Conservation (phyloP, 1,284 basidiomycete genomes). For the Austroboletus novae-zelandiae region DNA sequence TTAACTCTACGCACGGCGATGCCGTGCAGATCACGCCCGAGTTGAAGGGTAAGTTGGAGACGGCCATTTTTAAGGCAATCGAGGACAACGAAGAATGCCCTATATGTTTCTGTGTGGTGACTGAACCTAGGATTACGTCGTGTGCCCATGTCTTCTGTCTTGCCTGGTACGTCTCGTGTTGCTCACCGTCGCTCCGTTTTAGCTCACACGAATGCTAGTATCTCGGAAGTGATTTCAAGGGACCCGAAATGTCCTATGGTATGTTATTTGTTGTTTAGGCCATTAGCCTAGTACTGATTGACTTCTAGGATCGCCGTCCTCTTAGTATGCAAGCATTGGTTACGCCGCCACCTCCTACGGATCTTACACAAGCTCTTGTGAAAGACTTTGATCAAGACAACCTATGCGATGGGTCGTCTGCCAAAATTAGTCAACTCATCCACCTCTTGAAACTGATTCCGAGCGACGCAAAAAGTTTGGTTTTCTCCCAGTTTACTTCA, state of each 20-base stretch:
- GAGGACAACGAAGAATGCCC: conserved; percentile 86
- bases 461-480: conserved; percentile 70
- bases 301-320: conserved; percentile 64
- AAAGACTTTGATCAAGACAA: conserved; percentile 42
- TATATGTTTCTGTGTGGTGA: conserved; percentile 67
- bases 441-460: conserved; percentile 71
- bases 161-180: conserved; percentile 49
- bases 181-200: neutral
- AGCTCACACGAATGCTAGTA: conserved; percentile 41
- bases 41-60: conserved; percentile 58
- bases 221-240: conserved; percentile 62
- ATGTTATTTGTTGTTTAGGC: conserved; percentile 6
- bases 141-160: conserved; percentile 80
- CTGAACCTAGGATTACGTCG: conserved; percentile 73
- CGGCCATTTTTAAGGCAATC: conserved; percentile 61
- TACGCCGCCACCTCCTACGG: conserved; percentile 63
- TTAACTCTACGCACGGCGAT: conserved; percentile 29
- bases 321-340: conserved; percentile 62
- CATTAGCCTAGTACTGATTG: conserved; percentile 8
- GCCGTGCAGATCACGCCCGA: conserved; percentile 45
- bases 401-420: conserved; percentile 59
- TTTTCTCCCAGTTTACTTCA: conserved; percentile 84
- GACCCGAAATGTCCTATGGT: conserved; percentile 82
- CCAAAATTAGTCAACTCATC: conserved; percentile 80
- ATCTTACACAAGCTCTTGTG: conserved; percentile 58